Evolutionary conservation across 805 yeast genomes (phyloP).

Genomic region (Priceomyces carsonii): DNA sequence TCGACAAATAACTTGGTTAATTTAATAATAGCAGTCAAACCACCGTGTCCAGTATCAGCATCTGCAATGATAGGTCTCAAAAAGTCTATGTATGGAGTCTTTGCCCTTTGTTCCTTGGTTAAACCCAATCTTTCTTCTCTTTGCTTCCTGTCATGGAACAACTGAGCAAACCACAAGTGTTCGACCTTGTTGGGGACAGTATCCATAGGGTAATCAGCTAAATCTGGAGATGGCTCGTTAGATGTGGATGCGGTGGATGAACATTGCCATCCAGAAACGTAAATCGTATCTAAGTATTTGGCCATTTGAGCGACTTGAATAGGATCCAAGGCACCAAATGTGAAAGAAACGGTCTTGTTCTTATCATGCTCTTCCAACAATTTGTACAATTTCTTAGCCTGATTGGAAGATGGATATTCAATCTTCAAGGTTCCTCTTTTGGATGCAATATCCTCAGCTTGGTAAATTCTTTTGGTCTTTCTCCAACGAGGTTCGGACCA

Average conservation of each 20-base stretch:
- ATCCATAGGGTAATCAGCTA: slow-evolving; percentile 98
- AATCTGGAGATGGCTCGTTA: slow-evolving; percentile 97
- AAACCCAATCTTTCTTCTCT: slow-evolving; percentile 73
- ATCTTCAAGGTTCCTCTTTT: slow-evolving; percentile 81
- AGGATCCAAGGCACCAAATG: slow-evolving; percentile 96
- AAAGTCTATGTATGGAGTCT: slow-evolving; percentile 78
- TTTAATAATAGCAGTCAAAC: slow-evolving; percentile 93
- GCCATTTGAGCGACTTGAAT: slow-evolving; percentile 97
- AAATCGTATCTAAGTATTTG: slow-evolving; percentile 86
- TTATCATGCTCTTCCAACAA: slow-evolving; percentile 71
- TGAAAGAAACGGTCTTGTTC: slow-evolving; percentile 75
- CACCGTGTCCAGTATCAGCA: slow-evolving; percentile 99
- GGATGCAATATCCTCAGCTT: slow-evolving; percentile 84
- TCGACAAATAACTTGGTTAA: slow-evolving; percentile 94
- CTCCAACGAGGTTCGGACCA: slow-evolving; percentile 94
- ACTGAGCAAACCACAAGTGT: slow-evolving; percentile 94
- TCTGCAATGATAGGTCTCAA: slow-evolving; percentile 95
- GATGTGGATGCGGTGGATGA: slow-evolving; percentile 97
- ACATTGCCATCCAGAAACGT: slow-evolving; percentile 98
- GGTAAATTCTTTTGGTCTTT: slow-evolving; percentile 82
- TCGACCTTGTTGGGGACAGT: slow-evolving; percentile 98
- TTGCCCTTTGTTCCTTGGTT: slow-evolving; percentile 64
- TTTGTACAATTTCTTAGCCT: slow-evolving; percentile 79
- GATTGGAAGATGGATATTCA: slow-evolving; percentile 72
- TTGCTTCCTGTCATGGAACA: slow-evolving; percentile 97